Evolutionary conservation across 2,329 filamentous ascomycete species (phyloP), one percentile per base, ranked within the genome.

Genomic region (Stachybotrys elegans): DNA sequence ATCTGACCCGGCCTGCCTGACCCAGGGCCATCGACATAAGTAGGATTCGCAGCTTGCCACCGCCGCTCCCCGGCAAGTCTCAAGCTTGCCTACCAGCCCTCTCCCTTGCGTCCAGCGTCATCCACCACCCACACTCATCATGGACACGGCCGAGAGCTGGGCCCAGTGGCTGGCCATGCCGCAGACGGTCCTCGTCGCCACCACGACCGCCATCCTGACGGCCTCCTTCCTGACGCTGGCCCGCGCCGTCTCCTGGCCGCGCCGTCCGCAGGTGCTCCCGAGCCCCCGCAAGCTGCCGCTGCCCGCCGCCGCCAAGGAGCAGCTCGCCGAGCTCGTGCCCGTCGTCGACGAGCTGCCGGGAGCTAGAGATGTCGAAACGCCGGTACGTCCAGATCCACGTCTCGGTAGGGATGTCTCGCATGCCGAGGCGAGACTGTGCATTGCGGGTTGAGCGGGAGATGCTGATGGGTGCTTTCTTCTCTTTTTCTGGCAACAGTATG

Each of bases 341-440:
- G 79, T 78, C 13, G 78, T 81, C 4, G 80, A 89, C 59, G 72
- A 77, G 32, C 77, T 92, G 25, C 85, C 84, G 0, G 85, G 88
- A 5, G 81, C 78, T 1, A 76, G 88, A 47, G 86, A 93, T 61
- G 82, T 94, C 14, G 62, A 72, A 4, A 86, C 83, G 4, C 85
- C 84, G 4, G 76, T 79, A 55, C 53, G 70, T 60, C 23, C n/a
- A n/a, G n/a, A n/a, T n/a, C n/a, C n/a, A n/a, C n/a, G n/a, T n/a
- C n/a, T n/a, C n/a, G n/a, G n/a, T n/a, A n/a, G n/a, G n/a, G n/a
- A n/a, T n/a, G n/a, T n/a, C n/a, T n/a, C n/a, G n/a, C n/a, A n/a
- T n/a, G n/a, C n/a, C n/a, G n/a, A n/a, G n/a, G n/a, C n/a, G n/a
- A n/a, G n/a, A n/a, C 23, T 21, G 19, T 19, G 32, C 9, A 12